Evolutionary conservation across 1,284 basidiomycete species (phyloP), one percentile per base, ranked within the genome.

Genomic region (Ganoderma lucidum): DNA sequence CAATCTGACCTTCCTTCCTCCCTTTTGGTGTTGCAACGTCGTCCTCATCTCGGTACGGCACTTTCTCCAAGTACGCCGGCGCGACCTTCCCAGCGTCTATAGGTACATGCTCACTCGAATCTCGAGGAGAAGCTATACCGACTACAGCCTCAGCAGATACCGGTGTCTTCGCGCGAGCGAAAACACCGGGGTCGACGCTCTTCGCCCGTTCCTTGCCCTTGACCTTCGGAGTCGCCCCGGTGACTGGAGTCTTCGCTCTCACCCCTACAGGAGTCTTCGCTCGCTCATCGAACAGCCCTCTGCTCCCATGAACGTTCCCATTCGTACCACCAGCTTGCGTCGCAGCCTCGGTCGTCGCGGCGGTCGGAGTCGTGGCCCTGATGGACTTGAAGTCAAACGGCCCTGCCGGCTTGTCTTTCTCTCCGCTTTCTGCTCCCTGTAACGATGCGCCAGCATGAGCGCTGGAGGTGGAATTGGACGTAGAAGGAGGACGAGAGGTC

Each of bases 331-430:
- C 39, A 9, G n/a, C 56, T 37, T 35, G 35, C 17, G 19, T 58
- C 35, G 56, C 2, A 10, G 19, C 6, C 35, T 39, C 56, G 9
- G 56, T 9, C 4, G 35, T 6, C n/a, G 35, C 1, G 6, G 32
- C 12, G n/a, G 37, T 30, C n/a, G 51, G 51, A 32, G 48, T 32
- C 8, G 51, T 14, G 6, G 30, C 14, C 23, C 6, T 28, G 15
- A 62, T 42, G 6, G 62, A 51, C 63, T 32, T 53, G 51, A 64
- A 64, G 23, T 64, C 63, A 32, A 64, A 64, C 35, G 63, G 63
- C 28, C 63, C 63, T 19, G 37, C 51, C 2, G 48, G 51, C 6
- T 37, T 32, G 2, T n/a, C 35, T 10, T 56, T 56, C 53, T 35
- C 53, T 30, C 53, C 56, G 12, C 10, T 23, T 12, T 35, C 56